Percentiles rank a stretch among this genome's conserved stretches.
Evolutionary conservation across 441 rosid species (phyloP).

Genomic region (Corymbia calophylla): DNA sequence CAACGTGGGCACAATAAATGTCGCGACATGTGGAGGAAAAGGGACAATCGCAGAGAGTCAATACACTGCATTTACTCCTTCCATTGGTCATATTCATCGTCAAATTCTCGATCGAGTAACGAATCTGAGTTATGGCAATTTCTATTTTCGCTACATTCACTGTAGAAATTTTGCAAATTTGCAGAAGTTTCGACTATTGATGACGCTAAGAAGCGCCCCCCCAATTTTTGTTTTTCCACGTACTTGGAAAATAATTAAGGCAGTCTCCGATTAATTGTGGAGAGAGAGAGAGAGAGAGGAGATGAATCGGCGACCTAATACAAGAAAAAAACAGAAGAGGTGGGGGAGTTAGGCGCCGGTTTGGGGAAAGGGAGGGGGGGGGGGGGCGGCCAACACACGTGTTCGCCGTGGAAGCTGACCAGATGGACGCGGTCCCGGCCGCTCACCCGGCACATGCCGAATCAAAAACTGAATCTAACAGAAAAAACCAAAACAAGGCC

Average conservation of each 20-base stretch:
- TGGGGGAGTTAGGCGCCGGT: background rate
- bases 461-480: background rate
- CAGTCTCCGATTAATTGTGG: background rate
- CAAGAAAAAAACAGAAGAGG: background rate
- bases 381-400: background rate
- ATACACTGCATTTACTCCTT: rapidly evolving
- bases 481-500: background rate
- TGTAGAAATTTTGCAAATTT: background rate
- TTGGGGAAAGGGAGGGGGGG: too few species aligned
- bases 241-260: background rate
- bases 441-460: background rate
- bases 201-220: background rate
- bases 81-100: background rate
- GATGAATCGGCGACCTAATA: background rate
- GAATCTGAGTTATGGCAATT: background rate
- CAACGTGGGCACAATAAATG: background rate
- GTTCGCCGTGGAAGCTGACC: background rate
- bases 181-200: background rate
- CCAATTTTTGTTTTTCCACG: background rate
- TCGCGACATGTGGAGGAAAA: background rate
- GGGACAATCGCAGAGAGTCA: background rate
- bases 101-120: background rate
- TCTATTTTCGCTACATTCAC: background rate
- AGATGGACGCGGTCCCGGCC: background rate
- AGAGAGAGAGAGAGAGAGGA: background rate